These are phyloP conservation scores for Colletotrichum musicola DNA, from an alignment of 2,329 filamentous ascomycete species.

Conservation along the genomic window DNA sequence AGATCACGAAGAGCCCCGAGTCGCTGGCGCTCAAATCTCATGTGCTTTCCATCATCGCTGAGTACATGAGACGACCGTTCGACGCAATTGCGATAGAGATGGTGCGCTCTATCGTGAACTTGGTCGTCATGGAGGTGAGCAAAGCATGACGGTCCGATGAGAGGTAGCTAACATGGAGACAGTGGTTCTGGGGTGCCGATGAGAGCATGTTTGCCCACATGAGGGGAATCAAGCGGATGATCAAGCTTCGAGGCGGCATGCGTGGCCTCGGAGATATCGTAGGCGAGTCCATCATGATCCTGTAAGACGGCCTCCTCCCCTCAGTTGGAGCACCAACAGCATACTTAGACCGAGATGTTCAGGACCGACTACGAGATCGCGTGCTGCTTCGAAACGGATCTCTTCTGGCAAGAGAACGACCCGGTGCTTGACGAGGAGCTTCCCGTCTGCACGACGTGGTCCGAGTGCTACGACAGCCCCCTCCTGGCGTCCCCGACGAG, in stretches of 20 bases:
- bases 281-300: conserved; percentile 40
- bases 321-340: background rate
- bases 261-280: conserved; percentile 44
- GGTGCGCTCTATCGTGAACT: conserved; percentile 45
- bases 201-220: conserved; percentile 48
- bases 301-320: conserved; percentile 16
- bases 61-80: conserved; percentile 41
- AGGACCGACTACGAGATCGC: conserved; percentile 49
- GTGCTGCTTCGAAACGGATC: conserved; percentile 46
- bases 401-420: conserved; percentile 43
- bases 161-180: background rate
- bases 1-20: conserved; percentile 43
- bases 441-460: conserved; percentile 39
- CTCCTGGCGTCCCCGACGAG: conserved; percentile 40
- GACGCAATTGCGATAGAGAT: conserved; percentile 44
- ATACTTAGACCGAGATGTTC: background rate
- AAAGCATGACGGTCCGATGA: too few species aligned
- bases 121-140: conserved; percentile 48
- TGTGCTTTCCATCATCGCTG: conserved; percentile 46
- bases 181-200: conserved; percentile 45
- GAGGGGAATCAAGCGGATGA: conserved; percentile 47
- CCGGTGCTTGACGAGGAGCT: conserved; percentile 29
- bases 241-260: conserved; percentile 44
- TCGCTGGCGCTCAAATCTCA: conserved; percentile 44
- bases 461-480: conserved; percentile 43